These are phyloP conservation scores for Huntiella bhutanensis DNA, from an alignment of 2,329 filamentous ascomycete genomes.

Conservation along the genomic window DNA sequence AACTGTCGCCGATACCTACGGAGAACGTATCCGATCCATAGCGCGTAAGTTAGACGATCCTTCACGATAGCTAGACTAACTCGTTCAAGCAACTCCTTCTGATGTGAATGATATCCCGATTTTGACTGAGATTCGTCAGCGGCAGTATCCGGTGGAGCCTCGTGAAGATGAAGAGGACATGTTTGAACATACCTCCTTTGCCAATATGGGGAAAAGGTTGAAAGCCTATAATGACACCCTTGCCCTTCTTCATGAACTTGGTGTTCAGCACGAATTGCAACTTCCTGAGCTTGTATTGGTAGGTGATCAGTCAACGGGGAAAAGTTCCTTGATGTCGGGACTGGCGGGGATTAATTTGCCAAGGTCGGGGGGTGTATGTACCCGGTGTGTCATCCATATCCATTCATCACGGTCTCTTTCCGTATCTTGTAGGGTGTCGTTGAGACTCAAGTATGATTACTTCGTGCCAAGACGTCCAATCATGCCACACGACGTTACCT, in stretches of 20 bases:
- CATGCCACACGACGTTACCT: slow-evolving; percentile 28
- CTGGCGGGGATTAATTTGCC: slow-evolving; percentile 55
- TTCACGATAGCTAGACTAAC: not conserved
- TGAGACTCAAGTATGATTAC: slow-evolving; percentile 47
- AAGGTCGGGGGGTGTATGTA: slow-evolving; percentile 53
- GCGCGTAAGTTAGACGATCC: slow-evolving; percentile 1
- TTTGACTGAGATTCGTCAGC: slow-evolving; percentile 3
- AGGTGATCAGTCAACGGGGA: slow-evolving; percentile 71
- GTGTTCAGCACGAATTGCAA: slow-evolving; percentile 50
- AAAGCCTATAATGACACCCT: slow-evolving; percentile 48
- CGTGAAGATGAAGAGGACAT: slow-evolving; percentile 17
- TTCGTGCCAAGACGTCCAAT: slow-evolving; percentile 24
- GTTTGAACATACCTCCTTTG: slow-evolving; percentile 25
- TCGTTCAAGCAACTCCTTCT: slow-evolving; percentile 20
- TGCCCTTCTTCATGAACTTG: slow-evolving; percentile 49
- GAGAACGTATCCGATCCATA: not conserved
- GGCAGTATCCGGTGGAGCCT: not conserved
- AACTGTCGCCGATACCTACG: slow-evolving; percentile 4
- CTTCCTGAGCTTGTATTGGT: slow-evolving; percentile 68
- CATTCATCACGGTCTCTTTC: slow-evolving; percentile 38
- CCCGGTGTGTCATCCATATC: slow-evolving; percentile 64
- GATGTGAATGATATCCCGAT: slow-evolving; percentile 15
- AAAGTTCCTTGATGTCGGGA: slow-evolving; percentile 49
- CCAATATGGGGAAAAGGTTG: slow-evolving; percentile 40
- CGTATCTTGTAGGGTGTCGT: slow-evolving; percentile 50